Conservation (phyloP, 306 rosid genomes). For the Cicer judaicum region DNA sequence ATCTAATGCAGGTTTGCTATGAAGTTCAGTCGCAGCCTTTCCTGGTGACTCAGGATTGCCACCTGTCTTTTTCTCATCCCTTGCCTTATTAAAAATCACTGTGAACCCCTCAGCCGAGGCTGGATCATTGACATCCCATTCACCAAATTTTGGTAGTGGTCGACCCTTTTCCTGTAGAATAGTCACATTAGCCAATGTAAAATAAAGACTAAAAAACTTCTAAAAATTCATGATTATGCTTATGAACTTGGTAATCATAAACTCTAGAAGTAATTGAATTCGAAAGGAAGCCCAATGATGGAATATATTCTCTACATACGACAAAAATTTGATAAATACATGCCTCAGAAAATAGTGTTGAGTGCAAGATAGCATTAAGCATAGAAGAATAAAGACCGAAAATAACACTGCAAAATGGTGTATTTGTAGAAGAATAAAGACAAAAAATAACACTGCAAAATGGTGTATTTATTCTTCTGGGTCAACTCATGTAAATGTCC, state of each 20-base stretch:
- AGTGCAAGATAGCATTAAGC: neutral
- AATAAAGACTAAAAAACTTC: slow-evolving; percentile 16
- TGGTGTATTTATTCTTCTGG: slow-evolving; percentile 14
- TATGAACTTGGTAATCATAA: slow-evolving; percentile 31
- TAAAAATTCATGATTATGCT: slow-evolving; percentile 10
- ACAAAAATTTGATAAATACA: slow-evolving; percentile 6
- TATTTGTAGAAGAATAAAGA: slow-evolving; percentile 24
- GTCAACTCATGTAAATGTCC: neutral
- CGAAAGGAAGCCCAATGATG: slow-evolving; percentile 11
- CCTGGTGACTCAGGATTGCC: slow-evolving; percentile 93
- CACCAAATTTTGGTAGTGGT: slow-evolving; percentile 98
- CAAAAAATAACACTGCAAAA: slow-evolving; percentile 20
- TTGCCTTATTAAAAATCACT: slow-evolving; percentile 95
- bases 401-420: slow-evolving; percentile 5
- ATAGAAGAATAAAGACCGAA: slow-evolving; percentile 36
- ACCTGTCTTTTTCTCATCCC: slow-evolving; percentile 97
- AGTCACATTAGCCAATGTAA: slow-evolving; percentile 35
- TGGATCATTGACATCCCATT: slow-evolving; percentile 99
- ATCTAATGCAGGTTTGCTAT: slow-evolving; percentile 63
- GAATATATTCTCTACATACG: slow-evolving; percentile 18
- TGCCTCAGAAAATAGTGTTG: slow-evolving; percentile 10
- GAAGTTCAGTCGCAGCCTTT: slow-evolving; percentile 63
- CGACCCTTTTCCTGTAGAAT: slow-evolving; percentile 84
- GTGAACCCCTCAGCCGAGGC: slow-evolving; percentile 99
- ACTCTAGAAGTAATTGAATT: slow-evolving; percentile 1